These are phyloP conservation scores for Trametes pubescens DNA, from an alignment of 1,284 basidiomycete species.

Conservation along the genomic window DNA sequence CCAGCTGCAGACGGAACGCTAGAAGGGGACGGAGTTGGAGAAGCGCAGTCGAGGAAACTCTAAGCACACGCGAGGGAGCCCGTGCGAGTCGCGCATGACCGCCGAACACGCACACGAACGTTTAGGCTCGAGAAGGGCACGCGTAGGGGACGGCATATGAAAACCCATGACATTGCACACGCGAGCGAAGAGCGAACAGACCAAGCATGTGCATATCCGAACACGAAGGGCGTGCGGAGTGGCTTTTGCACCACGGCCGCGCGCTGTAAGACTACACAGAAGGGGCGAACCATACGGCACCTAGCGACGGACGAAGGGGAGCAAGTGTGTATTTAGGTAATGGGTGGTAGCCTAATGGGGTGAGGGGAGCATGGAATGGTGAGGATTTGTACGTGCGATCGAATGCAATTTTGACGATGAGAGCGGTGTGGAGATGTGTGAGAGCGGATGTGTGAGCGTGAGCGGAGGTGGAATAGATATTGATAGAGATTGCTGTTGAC, in stretches of 20 bases:
- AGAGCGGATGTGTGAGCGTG: slow-evolving; percentile 22
- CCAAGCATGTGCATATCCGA: slow-evolving; percentile 10
- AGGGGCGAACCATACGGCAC: slow-evolving; percentile 12
- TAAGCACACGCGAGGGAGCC: background rate
- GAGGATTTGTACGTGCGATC: slow-evolving; percentile 27
- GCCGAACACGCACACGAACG: background rate
- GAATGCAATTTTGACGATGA: slow-evolving; percentile 30
- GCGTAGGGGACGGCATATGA: slow-evolving; percentile 11
- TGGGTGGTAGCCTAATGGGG: slow-evolving; percentile 9
- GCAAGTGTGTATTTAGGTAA: slow-evolving; percentile 7
- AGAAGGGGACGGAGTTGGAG: slow-evolving; percentile 12
- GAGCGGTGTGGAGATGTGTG: slow-evolving; percentile 25
- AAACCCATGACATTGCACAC: slow-evolving; percentile 21
- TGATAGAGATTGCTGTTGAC: slow-evolving; percentile 29
- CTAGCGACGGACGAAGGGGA: slow-evolving; percentile 6
- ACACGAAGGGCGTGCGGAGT: slow-evolving; percentile 5
- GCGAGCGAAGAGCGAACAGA: slow-evolving; percentile 5
- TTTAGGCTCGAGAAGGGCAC: slow-evolving; percentile 6
- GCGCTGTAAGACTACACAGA: slow-evolving; percentile 10
- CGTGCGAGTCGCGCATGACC: background rate
- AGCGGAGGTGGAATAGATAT: slow-evolving; percentile 31
- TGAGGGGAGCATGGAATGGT: background rate
- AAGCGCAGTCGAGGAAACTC: slow-evolving; percentile 1
- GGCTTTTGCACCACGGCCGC: slow-evolving; percentile 20
- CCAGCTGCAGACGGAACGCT: background rate